Evolutionary conservation across 1,284 basidiomycete species (phyloP), one percentile per base, ranked within the genome.

Genomic region (Cryptococcus sp.): DNA sequence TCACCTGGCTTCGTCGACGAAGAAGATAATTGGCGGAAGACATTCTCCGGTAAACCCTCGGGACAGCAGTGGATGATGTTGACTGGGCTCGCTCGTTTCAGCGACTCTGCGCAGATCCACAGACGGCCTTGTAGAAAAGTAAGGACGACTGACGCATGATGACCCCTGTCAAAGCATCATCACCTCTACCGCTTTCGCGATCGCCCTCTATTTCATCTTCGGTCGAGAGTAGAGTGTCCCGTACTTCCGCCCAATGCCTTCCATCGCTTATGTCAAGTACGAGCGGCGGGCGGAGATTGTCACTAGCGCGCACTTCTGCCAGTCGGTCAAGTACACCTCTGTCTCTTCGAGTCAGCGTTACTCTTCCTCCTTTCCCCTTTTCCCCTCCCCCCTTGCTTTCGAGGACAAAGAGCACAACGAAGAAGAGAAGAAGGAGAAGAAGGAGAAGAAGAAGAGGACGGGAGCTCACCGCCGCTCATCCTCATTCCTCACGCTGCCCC

Each of bases 1-100:
- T 58, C 61, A 5, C 25, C 52, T 11, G 22, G 61, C 6, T 42
- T 25, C 5, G 69, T 66, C 10, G 30, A 35, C 10, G 30, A 3
- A 35, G 30, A 13, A 11, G 70, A 71, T 48, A 71, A 61, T 35
- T 69, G 61, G 13, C 58, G 58, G 57, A 76, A 76, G 35, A 76
- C 61, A 40, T 70, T n/a, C 53, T 72, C 72, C 3, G 71, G 69
- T 2, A 60, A 42, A 10, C 60, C 64, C 8, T 61, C 52, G 0
- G 71, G 72, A 35, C 61, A 66, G 50, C 73, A 76, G 50, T 76
- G 73, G 5, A 76, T 60, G 25, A 76, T 57, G 51, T 76, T 76
- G 54, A 76, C 72, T 75, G 55, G 35, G 27, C 19, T 16, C 13
- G 19, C 27, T 16, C 13, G 19, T 20, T 45, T 55, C 22, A 39